These are phyloP conservation scores for Leishmania turanica DNA, from an alignment of 208 protist species.

Conservation along the genomic window DNA sequence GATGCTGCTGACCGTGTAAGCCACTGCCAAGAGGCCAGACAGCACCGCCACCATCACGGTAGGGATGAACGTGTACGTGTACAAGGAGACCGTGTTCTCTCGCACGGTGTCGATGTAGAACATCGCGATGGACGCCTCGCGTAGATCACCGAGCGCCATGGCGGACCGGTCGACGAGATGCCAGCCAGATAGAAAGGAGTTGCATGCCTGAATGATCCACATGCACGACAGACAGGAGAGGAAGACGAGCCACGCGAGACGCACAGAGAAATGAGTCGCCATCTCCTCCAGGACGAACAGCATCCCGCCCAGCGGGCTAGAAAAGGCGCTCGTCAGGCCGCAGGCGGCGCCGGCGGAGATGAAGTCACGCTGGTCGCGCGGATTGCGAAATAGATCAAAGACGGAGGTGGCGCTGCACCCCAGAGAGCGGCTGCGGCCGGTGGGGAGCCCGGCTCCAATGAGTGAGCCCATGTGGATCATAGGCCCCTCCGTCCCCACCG, in stretches of 20 bases:
- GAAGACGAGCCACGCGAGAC: constrained; percentile 86
- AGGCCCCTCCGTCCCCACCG: constrained; percentile 89
- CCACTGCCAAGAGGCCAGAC: constrained; percentile 60
- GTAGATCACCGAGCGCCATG: constrained; percentile 35
- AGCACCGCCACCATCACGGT: constrained; percentile 62
- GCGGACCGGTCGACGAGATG: constrained; percentile 17
- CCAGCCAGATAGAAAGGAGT: constrained; percentile 64
- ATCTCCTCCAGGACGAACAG: constrained; percentile 93
- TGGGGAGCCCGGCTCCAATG: constrained; percentile 83
- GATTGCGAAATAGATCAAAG: constrained; percentile 68
- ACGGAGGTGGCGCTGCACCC: constrained; percentile 52
- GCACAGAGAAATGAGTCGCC: constrained; percentile 75
- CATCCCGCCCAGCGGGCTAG: constrained; percentile 89
- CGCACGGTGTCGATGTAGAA: constrained; percentile 60
- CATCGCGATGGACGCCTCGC: constrained; percentile 50
- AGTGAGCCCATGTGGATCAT: constrained; percentile 94
- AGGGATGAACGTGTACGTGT: constrained; percentile 66
- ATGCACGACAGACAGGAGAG: constrained; percentile 82
- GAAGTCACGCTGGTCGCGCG: constrained; percentile 87
- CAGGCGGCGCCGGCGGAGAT: constrained; percentile 88
- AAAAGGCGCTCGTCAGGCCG: constrained; percentile 92
- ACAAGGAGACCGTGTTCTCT: constrained; percentile 47
- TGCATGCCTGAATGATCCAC: constrained; percentile 71
- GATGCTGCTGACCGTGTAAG: constrained; percentile 76
- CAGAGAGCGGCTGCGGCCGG: constrained; percentile 70